These are phyloP conservation scores for Strigomonas culicis DNA, from an alignment of 208 protist genomes.

Conservation along the genomic window DNA sequence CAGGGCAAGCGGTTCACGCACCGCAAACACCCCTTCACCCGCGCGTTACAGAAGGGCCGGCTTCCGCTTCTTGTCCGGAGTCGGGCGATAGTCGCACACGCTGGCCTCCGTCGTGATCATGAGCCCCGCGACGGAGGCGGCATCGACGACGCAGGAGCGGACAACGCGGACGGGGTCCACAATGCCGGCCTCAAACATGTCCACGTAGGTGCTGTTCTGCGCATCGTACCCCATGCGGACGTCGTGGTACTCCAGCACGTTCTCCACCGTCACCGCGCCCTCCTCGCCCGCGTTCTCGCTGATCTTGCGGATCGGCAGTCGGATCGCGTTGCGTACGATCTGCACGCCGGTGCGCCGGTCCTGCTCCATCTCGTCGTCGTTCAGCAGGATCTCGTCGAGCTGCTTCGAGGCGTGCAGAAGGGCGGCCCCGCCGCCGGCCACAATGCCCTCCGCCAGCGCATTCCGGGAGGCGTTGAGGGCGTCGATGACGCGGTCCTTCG, in stretches of 20 bases:
- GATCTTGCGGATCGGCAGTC: slow-evolving; percentile 93
- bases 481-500: slow-evolving; percentile 99
- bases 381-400: slow-evolving; percentile 77
- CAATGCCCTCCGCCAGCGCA: slow-evolving; percentile 99
- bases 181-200: slow-evolving; percentile 99
- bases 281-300: slow-evolving; percentile 97
- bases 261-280: slow-evolving; percentile 97
- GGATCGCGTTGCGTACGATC: slow-evolving; percentile 94
- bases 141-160: slow-evolving; percentile 95
- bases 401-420: slow-evolving; percentile 91
- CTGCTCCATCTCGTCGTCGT: slow-evolving; percentile 48
- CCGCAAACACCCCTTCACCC: neutral
- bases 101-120: slow-evolving; percentile 98
- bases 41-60: neutral
- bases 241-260: slow-evolving; percentile 90
- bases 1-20: too few relatives aligned
- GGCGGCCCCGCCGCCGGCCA: slow-evolving; percentile 97
- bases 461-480: slow-evolving; percentile 99
- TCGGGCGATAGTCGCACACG: slow-evolving; percentile 83
- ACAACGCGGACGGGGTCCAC: slow-evolving; percentile 99
- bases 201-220: slow-evolving; percentile 90
- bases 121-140: slow-evolving; percentile 95
- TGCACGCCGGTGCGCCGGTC: slow-evolving; percentile 96
- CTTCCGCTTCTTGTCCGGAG: slow-evolving; percentile 21
- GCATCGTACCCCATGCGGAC: slow-evolving; percentile 93